Percentiles rank a stretch among this genome's conserved stretches.
Conservation (phyloP, 2,329 filamentous ascomycete genomes). For the Pestalotiopsis sp. region DNA sequence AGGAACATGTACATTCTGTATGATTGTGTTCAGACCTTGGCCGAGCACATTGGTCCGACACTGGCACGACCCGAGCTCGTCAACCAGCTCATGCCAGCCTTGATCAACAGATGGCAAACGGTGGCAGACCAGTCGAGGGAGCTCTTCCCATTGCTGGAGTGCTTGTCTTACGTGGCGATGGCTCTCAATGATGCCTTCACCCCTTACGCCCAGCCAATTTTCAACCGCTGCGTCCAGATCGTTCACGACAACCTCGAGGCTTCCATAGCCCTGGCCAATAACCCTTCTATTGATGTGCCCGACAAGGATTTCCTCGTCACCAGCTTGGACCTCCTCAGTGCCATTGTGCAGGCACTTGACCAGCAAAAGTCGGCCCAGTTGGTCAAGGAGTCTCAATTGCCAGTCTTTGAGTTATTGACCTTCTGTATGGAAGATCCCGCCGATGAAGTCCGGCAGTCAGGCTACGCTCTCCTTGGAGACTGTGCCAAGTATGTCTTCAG, state of each 20-base stretch:
- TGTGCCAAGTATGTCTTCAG: constrained; percentile 90
- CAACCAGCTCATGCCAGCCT: constrained; percentile 84
- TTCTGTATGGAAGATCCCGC: constrained; percentile 91
- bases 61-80: constrained; percentile 82
- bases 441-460: constrained; percentile 93
- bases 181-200: constrained; percentile 81
- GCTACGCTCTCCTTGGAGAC: constrained; percentile 91
- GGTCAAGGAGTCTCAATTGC: constrained; percentile 72
- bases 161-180: constrained; percentile 88
- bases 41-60: constrained; percentile 82
- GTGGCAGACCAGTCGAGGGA: constrained; percentile 88
- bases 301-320: constrained; percentile 98
- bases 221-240: constrained; percentile 83
- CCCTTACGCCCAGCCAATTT: constrained; percentile 84
- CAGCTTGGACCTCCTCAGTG: constrained; percentile 87
- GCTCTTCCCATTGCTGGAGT: constrained; percentile 93
- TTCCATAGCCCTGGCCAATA: constrained; percentile 67
- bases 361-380: constrained; percentile 72
- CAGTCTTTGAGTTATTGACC: constrained; percentile 85
- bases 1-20: constrained; percentile 99
- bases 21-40: constrained; percentile 95
- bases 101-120: constrained; percentile 84
- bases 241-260: constrained; percentile 91
- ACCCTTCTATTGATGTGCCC: constrained; percentile 70
- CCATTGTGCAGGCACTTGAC: constrained; percentile 87